phyloP scores from a whole-genome alignment of 345 rosid species.

The Boechera divaricarpa region DNA sequence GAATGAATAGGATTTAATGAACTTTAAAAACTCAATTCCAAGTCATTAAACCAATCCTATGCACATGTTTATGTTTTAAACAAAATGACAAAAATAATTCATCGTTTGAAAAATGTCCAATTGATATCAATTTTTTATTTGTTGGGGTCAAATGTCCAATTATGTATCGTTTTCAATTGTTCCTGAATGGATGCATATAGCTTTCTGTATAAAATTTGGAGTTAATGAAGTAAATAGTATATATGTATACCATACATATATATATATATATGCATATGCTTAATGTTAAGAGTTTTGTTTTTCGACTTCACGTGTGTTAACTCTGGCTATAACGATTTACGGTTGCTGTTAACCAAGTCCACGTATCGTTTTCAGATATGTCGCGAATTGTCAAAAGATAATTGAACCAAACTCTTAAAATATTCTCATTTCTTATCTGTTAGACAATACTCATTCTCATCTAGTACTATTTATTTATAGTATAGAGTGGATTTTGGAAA shows the following conservation, averaged over 20 bases:
- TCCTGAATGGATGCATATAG: too few relatives aligned
- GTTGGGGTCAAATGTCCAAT: neutral
- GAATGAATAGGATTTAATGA: neutral
- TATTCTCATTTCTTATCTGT: neutral
- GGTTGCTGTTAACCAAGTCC: neutral
- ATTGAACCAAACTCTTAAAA: neutral
- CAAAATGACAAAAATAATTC: neutral
- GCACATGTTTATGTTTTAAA: neutral
- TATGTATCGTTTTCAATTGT: neutral
- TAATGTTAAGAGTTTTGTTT: neutral
- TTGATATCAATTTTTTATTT: too few relatives aligned
- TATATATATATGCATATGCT: too few relatives aligned
- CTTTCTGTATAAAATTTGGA: too few relatives aligned
- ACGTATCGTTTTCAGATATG: conserved; percentile 11
- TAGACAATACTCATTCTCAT: conserved; percentile 3
- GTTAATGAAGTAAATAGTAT: too few relatives aligned
- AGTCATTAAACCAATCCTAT: neutral
- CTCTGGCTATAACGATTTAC: neutral
- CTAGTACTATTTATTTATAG: neutral
- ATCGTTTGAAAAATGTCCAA: neutral
- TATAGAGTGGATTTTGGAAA: neutral
- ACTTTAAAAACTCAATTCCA: neutral
- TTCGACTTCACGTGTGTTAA: neutral
- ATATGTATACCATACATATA: too few relatives aligned
- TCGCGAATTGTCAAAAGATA: neutral